Evolutionary conservation across 2,329 filamentous ascomycete species (phyloP), one percentile per base, ranked within the genome.

Genomic region (Calonectria pteridis): DNA sequence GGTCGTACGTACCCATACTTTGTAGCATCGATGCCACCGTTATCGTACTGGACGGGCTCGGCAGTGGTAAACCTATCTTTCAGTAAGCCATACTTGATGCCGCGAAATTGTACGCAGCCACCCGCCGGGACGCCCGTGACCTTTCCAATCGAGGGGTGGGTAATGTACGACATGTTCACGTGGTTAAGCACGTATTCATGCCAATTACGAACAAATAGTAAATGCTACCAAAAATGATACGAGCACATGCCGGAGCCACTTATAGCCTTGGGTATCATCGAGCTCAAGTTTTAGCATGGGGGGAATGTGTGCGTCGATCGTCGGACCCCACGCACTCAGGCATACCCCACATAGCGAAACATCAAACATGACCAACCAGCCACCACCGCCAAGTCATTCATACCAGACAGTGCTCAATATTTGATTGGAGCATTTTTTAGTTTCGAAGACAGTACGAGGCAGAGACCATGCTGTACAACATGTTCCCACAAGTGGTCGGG

Each of bases 21-120:
- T 26, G 55, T 31, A n/a, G 72, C 72, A 62, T 26, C 37, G 23
- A 71, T 50, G 26, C 65, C 66, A 3, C 26, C 40, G 1, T 66
- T 28, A 16, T 69, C 23, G 35, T 74, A 74, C 14, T n/a, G 16
- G 23, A 28, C 46, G 6, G 50, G 28, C 55, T 58, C 20, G 14
- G 70, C 35, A n/a, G 46, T 67, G 4, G 66, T 67, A 43, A 75
- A 71, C 58, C 63, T 53, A 43, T 75, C 55, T 3, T 33, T 20
- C 6, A 75, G 43, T 11, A 43, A 16, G 11, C 58, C 73, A 35
- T 73, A 75, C 5, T 73, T 73, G 23, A 75, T 40, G 10, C 71
- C 71, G 3, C 71, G 33, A 46, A 71, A 73, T 4, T 73, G 71
- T 11, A 69, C 16, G 13, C 40, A 46, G 10, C 59, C 59, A 7